Base-by-base conservation (phyloP, 1,284 basidiomycete species). In the Melampsora abietis-canadensis region DNA sequence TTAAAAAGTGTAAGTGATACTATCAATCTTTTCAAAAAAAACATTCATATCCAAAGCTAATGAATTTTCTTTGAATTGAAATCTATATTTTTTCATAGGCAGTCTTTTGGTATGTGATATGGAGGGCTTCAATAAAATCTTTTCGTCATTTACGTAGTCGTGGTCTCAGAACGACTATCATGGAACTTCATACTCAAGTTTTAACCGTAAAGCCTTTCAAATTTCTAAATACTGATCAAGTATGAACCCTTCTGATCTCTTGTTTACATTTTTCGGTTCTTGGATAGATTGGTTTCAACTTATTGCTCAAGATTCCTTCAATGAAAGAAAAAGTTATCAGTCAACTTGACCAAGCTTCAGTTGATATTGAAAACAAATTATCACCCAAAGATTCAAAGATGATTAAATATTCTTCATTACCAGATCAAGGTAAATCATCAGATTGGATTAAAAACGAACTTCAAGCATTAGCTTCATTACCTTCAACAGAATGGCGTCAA, bases 371-470 rank as follows among this genome's bases (percentile, higher is more conserved):
- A 77, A 83, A 84, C 74, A 88, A 88, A 80, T 85, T 97, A 51
- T 85, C 89, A 31, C 89, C 86, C 0, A 86, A 85, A 79, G 89
- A 85, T 15, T 85, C 84, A 12, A 83, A 84, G 30, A 86, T 91
- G 6, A 84, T 86, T 4, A 85, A 88, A 7, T 86, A 90, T 79
- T 84, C 90, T 0, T 79, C 86, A 0, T 82, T 96, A 1, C 92
- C 93, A 0, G 82, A 84, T 0, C 81, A 87, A 40, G 92, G 93
- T 1, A 85, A 88, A 77, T 84, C 87, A 0, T 77, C 86, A n/a
- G 88, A 90, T 76, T 92, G 91, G 90, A 89, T 95, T 75, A 80
- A 88, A 21, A 84, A 85, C 5, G 90, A 93, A 80, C 92, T 92
- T 89, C 85, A 86, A 27, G 87, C 85, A 79, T 89, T 94, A 88